phyloP scores from a whole-genome alignment of 2,329 filamentous ascomycete species.

The Clarireedia paspali region DNA sequence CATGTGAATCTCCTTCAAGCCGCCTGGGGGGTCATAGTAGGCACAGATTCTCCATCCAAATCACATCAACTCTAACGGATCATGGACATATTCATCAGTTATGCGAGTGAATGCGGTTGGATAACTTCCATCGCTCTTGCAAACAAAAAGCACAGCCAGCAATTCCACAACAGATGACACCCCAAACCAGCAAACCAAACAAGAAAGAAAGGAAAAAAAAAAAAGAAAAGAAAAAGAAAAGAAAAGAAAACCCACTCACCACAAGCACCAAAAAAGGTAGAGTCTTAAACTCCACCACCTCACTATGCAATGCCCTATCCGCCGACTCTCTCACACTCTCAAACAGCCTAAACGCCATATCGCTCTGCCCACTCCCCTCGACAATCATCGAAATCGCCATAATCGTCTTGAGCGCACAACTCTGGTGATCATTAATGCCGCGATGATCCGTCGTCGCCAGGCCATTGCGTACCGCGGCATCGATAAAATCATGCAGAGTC shows the following conservation, averaged over 20 bases:
- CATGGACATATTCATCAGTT: too few relatives aligned
- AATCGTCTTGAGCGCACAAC: conserved; percentile 73
- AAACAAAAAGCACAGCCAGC: too few relatives aligned
- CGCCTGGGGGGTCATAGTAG: too few relatives aligned
- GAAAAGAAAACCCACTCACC: conserved; percentile 33
- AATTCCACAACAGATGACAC: too few relatives aligned
- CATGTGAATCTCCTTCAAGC: too few relatives aligned
- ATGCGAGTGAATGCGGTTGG: too few relatives aligned
- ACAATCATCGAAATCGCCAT: conserved; percentile 71
- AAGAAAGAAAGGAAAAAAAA: background rate
- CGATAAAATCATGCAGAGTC: conserved; percentile 64
- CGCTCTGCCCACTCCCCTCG: conserved; percentile 72
- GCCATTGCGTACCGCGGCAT: conserved; percentile 52
- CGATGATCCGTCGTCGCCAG: conserved; percentile 41
- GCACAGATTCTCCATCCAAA: too few relatives aligned
- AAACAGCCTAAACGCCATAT: conserved; percentile 65
- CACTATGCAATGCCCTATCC: conserved; percentile 52
- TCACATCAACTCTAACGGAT: too few relatives aligned
- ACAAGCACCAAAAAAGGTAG: conserved; percentile 51
- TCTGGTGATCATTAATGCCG: conserved; percentile 50
- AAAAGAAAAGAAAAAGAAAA: background rate
- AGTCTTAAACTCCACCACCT: conserved; percentile 47
- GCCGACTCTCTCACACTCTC: conserved; percentile 65
- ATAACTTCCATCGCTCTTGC: too few relatives aligned
- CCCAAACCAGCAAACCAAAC: too few relatives aligned